Conservation (phyloP, 1,139 yeast species). For the Blastobotrys illinoisensis region DNA sequence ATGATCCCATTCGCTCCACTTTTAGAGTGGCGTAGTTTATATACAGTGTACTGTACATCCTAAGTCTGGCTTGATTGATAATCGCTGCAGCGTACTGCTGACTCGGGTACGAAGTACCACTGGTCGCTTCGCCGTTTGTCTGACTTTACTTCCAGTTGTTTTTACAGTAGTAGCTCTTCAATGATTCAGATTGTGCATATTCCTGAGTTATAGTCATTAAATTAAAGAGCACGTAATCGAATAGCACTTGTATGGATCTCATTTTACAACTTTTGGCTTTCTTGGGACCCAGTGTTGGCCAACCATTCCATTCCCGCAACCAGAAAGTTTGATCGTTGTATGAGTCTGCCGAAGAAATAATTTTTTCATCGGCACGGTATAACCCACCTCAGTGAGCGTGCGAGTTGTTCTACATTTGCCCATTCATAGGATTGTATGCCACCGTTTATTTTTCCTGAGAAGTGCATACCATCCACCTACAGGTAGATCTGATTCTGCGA, state of each 20-base stretch:
- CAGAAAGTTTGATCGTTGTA: too few relatives aligned
- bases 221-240: too few relatives aligned
- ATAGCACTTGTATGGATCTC: too few relatives aligned
- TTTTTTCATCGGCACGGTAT: too few relatives aligned
- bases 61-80: background rate
- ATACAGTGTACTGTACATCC: background rate
- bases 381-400: background rate
- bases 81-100: background rate
- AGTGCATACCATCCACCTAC: background rate
- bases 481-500: background rate
- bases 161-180: background rate
- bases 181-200: too few relatives aligned
- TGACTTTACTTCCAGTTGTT: background rate
- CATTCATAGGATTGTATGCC: background rate
- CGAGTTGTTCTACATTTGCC: background rate
- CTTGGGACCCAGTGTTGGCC: too few relatives aligned
- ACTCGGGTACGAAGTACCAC: background rate
- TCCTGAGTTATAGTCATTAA: too few relatives aligned
- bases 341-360: too few relatives aligned
- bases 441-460: background rate
- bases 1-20: background rate
- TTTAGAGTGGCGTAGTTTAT: background rate
- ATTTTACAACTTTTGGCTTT: too few relatives aligned
- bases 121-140: background rate
- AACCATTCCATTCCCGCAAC: too few relatives aligned